phyloP scores from a whole-genome alignment of 1,139 yeast genomes.

The Suhomyces kunorum region DNA sequence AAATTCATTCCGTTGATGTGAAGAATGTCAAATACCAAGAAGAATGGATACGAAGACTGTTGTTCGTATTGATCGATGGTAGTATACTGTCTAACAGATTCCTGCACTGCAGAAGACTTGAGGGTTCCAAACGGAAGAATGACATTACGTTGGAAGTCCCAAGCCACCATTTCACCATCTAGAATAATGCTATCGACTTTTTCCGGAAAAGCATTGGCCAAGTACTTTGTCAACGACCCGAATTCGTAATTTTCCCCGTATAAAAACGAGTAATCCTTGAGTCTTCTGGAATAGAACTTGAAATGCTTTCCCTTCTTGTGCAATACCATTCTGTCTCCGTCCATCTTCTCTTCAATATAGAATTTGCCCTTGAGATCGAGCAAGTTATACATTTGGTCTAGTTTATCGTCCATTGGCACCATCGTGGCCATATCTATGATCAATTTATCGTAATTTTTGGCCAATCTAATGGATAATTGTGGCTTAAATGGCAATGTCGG shows the following conservation, averaged over 20 bases:
- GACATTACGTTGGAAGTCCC: slow-evolving; percentile 60
- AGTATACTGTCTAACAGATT: slow-evolving; percentile 45
- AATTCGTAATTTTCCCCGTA: slow-evolving; percentile 65
- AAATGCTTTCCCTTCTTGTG: slow-evolving; percentile 57
- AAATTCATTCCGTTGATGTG: slow-evolving; percentile 66
- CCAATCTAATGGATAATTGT: slow-evolving; percentile 62
- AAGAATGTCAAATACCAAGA: slow-evolving; percentile 70
- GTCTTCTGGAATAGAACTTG: slow-evolving; percentile 66
- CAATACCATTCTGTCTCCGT: slow-evolving; percentile 84
- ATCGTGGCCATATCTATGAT: slow-evolving; percentile 41
- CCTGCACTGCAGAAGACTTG: slow-evolving; percentile 66
- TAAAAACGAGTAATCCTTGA: slow-evolving; percentile 69
- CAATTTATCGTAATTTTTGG: slow-evolving; percentile 49
- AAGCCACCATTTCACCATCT: slow-evolving; percentile 95
- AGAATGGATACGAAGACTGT: slow-evolving; percentile 57
- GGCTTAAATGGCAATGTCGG: slow-evolving; percentile 66
- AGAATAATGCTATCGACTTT: slow-evolving; percentile 55
- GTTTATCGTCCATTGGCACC: slow-evolving; percentile 25
- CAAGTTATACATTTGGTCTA: slow-evolving; percentile 20
- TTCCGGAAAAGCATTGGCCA: slow-evolving; percentile 46
- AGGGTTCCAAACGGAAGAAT: slow-evolving; percentile 80
- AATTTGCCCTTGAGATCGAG: slow-evolving; percentile 42
- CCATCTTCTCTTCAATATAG: slow-evolving; percentile 86
- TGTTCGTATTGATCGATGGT: slow-evolving; percentile 40
- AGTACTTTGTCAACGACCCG: slow-evolving; percentile 64